Base-by-base conservation (phyloP, 495 filamentous ascomycete species). In the Talaromyces stipitatus region DNA sequence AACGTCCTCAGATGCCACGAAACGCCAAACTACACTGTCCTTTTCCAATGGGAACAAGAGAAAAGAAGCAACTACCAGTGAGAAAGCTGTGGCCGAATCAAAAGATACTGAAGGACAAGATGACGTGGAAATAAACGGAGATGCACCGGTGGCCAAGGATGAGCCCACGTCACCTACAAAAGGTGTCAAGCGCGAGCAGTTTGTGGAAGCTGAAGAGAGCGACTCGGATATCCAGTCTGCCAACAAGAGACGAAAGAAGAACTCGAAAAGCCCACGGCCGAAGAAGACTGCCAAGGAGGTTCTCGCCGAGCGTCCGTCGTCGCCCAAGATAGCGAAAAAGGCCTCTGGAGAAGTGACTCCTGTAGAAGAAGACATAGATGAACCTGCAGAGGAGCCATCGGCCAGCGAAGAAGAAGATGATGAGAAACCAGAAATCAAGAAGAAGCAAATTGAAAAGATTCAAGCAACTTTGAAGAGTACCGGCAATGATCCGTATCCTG, bases 401-500 rank as follows among this genome's bases (percentile, higher is more conserved):
- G 69, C 62, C 12, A 76, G 72, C 45, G 77, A 78, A 48, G 78
- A 79, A 4, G 85, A 87, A 18, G 86, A 89, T 27, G 87, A 90
- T 10, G 85, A 88, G 63, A 89, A 89, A 60, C 87, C 91, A 0
- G 85, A 88, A 56, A 70, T 84, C 26, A 85, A 85, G 41, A 86
- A 82, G 18, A 91, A 94, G 70, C 85, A 83, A 10, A 85, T 90
- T 28, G 82, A 92, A 64, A 89, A 89, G 62, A 81, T 94, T n/a
- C 92, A 97, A 63, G 83, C 85, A 2, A 87, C 84, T 4, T 69
- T 97, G 29, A 78, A 81, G 46, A 80, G 77, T 20, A 79, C 72
- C 54, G 71, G 71, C 10, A 87, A 89, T 58, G 89, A 95, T 68
- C 88, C 89, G 45, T 97, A 92, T 72, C 91, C 91, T 4, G 92